A percentile compares a stretch with the other conserved stretches of the same genome.
Conservation (phyloP, 345 rosid species). For the Mallotus nudiflorus region DNA sequence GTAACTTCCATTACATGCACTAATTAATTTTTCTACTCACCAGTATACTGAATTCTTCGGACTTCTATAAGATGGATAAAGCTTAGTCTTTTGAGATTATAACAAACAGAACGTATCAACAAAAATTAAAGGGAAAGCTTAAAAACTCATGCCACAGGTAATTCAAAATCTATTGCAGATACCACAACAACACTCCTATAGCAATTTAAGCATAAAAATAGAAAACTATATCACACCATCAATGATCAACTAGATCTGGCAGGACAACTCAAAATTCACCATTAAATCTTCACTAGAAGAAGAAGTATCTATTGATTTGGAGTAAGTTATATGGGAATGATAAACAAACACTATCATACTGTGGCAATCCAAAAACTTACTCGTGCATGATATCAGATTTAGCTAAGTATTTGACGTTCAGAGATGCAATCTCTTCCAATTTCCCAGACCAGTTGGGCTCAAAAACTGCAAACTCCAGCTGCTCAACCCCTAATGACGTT, state of each 20-base stretch:
- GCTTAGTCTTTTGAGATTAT: background rate
- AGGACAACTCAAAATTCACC: background rate
- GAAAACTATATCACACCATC: background rate
- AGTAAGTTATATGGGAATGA: background rate
- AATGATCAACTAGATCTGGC: background rate
- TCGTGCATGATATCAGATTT: constrained; percentile 46
- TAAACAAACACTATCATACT: background rate
- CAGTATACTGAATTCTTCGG: background rate
- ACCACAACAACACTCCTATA: background rate
- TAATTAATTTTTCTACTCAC: background rate
- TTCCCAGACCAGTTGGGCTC: constrained; percentile 72
- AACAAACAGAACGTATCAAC: background rate
- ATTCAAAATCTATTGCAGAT: background rate
- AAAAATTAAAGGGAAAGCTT: background rate
- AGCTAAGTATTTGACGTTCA: constrained; percentile 64
- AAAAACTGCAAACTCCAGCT: constrained; percentile 60
- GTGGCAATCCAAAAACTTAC: constrained; percentile 49
- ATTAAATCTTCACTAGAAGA: background rate
- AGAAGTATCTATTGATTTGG: background rate
- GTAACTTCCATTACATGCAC: background rate
- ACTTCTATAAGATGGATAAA: background rate
- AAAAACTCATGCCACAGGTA: background rate
- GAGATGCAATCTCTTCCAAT: constrained; percentile 56
- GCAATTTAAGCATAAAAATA: background rate
- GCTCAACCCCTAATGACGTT: constrained; percentile 62